Evolutionary conservation across 2,329 filamentous ascomycete genomes (phyloP).

Genomic region (Epichloe aotearoae): DNA sequence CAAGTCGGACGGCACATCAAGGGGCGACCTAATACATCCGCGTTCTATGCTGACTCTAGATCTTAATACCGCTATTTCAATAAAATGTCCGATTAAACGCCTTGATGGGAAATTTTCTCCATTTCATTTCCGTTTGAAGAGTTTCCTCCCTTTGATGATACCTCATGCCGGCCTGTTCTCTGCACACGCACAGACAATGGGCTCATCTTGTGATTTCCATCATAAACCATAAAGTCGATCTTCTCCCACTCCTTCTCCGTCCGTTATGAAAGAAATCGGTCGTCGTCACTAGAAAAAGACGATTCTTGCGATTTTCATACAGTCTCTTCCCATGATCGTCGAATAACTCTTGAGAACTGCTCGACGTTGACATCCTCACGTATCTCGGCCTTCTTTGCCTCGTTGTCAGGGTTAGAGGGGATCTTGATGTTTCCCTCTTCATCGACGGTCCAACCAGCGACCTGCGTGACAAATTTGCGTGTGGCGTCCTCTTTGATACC

Average conservation of each 20-base stretch:
- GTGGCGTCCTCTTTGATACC: conserved; percentile 56
- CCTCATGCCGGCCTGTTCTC: neutral
- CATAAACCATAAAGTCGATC: neutral
- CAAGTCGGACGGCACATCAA: conserved; percentile 2
- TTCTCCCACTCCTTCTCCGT: neutral
- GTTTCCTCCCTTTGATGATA: conserved; percentile 12
- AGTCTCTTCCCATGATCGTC: conserved; percentile 70
- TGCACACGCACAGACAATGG: neutral
- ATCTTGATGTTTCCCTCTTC: conserved; percentile 54
- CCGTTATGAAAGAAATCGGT: neutral
- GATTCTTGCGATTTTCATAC: conserved; percentile 11
- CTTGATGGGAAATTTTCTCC: conserved; percentile 13
- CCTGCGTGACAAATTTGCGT: conserved; percentile 68
- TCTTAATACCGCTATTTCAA: conserved; percentile 21
- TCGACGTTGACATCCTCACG: conserved; percentile 90
- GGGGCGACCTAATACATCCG: conserved; percentile 5
- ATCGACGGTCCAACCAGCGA: conserved; percentile 77
- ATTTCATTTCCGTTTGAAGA: conserved; percentile 13
- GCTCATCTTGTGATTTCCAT: neutral
- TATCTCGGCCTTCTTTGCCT: conserved; percentile 91
- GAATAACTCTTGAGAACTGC: conserved; percentile 68
- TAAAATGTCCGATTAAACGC: conserved; percentile 25
- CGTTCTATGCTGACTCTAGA: conserved; percentile 18
- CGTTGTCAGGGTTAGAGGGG: conserved; percentile 90
- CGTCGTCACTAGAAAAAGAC: neutral